phyloP scores from a whole-genome alignment of 805 yeast genomes.

The Yarrowia divulgata region DNA sequence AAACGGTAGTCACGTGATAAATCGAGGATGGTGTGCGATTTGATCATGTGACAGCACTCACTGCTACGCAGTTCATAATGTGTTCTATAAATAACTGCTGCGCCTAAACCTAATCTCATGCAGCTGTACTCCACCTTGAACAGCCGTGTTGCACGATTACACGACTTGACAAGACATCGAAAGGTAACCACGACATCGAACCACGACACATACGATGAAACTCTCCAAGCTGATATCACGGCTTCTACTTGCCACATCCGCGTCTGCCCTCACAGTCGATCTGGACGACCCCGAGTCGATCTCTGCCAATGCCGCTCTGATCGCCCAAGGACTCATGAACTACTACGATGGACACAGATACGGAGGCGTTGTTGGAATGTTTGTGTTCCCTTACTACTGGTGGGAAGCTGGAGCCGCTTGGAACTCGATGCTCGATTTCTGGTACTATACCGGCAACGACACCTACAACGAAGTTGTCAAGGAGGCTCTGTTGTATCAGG shows the following conservation, averaged over 20 bases:
- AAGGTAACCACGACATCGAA: no score
- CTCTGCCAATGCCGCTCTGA: conserved; percentile 60
- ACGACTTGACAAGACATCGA: no score
- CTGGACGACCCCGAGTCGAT: conserved; percentile 44
- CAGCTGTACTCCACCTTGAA: background rate
- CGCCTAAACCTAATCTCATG: background rate
- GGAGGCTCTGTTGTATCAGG: conserved; percentile 72
- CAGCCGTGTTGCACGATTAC: no score
- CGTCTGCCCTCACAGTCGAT: conserved; percentile 42
- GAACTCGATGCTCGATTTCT: conserved; percentile 74
- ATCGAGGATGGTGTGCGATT: no score
- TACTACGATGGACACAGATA: conserved; percentile 74
- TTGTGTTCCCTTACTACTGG: conserved; percentile 81
- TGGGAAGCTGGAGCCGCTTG: conserved; percentile 89
- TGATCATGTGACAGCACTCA: no score
- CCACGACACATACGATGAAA: background rate
- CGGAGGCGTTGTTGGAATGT: conserved; percentile 80
- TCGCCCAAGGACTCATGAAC: conserved; percentile 78
- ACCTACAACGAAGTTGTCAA: conserved; percentile 65
- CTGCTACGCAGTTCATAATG: background rate
- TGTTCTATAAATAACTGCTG: background rate
- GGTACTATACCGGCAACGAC: conserved; percentile 72
- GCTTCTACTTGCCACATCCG: background rate
- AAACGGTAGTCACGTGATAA: no score
- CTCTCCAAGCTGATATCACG: background rate